phyloP scores from a whole-genome alignment of 2,329 filamentous ascomycete species.

The Phialocephala subalpina region DNA sequence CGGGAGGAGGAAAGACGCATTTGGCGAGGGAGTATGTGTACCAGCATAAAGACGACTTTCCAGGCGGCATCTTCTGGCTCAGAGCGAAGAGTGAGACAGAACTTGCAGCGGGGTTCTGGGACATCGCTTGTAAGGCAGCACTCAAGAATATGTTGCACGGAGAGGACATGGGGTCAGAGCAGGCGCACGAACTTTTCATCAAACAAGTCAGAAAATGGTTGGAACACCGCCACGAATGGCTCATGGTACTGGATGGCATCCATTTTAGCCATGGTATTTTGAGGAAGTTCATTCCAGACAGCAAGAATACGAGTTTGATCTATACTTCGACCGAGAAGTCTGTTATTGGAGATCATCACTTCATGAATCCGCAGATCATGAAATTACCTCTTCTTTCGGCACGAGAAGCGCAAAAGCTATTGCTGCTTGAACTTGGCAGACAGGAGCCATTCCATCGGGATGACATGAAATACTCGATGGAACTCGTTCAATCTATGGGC shows the following conservation, averaged over 20 bases:
- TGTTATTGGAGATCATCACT: conserved; percentile 61
- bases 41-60: conserved; percentile 63
- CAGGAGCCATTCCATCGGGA: conserved; percentile 58
- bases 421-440: conserved; percentile 70
- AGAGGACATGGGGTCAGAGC: conserved; percentile 40
- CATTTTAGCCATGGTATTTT: conserved; percentile 66
- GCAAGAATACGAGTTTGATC: conserved; percentile 68
- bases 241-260: conserved; percentile 73
- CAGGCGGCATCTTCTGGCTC: conserved; percentile 75
- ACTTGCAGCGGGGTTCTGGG: conserved; percentile 68
- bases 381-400: conserved; percentile 61
- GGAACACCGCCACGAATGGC: conserved; percentile 67
- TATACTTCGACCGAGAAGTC: conserved; percentile 72
- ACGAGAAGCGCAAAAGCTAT: conserved; percentile 64
- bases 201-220: conserved; percentile 68
- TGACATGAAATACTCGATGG: conserved; percentile 63
- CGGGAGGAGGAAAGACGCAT: conserved; percentile 74
- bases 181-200: conserved; percentile 57
- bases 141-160: conserved; percentile 47
- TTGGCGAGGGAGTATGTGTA: conserved; percentile 74
- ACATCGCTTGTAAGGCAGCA: conserved; percentile 66
- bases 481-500: conserved; percentile 69
- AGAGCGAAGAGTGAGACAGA: conserved; percentile 67
- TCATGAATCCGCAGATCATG: conserved; percentile 65
- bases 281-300: conserved; percentile 69